Evolutionary conservation across 164 flowering plant genomes (phyloP).

Genomic region (Taxillus chinensis): DNA sequence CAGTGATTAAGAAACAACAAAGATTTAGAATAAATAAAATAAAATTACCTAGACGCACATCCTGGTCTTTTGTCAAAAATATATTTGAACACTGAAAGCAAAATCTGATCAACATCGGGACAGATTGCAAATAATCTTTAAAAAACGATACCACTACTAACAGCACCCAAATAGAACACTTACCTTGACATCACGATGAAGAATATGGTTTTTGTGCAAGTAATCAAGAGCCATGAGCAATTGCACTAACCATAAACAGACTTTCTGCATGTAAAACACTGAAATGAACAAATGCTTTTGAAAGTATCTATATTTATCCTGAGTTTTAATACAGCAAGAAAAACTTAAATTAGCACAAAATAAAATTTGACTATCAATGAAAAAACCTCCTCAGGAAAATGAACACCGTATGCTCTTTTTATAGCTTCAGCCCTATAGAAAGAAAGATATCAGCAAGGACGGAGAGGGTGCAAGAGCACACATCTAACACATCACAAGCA

Average conservation of each 20-base stretch:
- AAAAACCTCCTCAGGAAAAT: constrained; percentile 26
- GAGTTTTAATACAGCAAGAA: too few relatives aligned
- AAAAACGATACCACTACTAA: neutral
- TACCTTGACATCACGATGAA: constrained; percentile 99
- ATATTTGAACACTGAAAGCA: constrained; percentile 88
- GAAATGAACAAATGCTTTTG: too few relatives aligned
- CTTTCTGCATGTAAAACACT: constrained; percentile 41
- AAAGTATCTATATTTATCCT: too few relatives aligned
- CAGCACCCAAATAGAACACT: constrained; percentile 17
- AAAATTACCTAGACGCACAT: constrained; percentile 73
- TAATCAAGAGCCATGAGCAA: constrained; percentile 93
- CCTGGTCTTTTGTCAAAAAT: constrained; percentile 83
- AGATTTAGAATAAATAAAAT: too few relatives aligned
- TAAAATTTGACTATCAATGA: neutral
- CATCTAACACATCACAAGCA: neutral
- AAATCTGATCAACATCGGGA: constrained; percentile 13
- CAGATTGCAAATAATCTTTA: neutral
- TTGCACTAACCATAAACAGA: constrained; percentile 95
- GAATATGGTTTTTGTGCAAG: constrained; percentile 80
- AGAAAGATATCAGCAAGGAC: neutral
- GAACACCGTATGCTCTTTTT: constrained; percentile 20
- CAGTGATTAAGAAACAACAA: neutral
- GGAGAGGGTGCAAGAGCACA: neutral
- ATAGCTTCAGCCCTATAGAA: constrained; percentile 24
- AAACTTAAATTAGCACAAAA: neutral